These are phyloP conservation scores for Globisporangium middletonii DNA, from an alignment of 352 stramenopile genomes.

Conservation along the genomic window DNA sequence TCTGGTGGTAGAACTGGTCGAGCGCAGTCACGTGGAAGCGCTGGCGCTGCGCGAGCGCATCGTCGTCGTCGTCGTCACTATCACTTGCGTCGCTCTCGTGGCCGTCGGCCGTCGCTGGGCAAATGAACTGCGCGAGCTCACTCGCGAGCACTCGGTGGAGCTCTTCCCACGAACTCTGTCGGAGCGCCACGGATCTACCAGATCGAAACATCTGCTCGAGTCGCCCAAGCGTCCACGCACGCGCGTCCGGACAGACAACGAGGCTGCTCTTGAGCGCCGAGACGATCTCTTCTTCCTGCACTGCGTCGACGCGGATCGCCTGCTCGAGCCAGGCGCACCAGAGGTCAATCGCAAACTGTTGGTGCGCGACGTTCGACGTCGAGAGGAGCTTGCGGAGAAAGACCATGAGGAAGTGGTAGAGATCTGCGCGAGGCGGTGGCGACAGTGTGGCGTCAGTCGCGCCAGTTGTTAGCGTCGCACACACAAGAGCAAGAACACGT, in stretches of 20 bases:
- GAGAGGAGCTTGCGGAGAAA: slow-evolving; percentile 74
- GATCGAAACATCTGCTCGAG: slow-evolving; percentile 31
- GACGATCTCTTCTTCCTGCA: slow-evolving; percentile 67
- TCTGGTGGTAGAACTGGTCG: slow-evolving; percentile 44
- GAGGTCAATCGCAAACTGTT: slow-evolving; percentile 57
- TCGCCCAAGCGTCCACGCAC: slow-evolving; percentile 38
- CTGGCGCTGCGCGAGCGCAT: slow-evolving; percentile 5
- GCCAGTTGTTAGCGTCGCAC: too few species aligned
- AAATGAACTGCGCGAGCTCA: slow-evolving; percentile 37
- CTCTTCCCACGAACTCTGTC: slow-evolving; percentile 33
- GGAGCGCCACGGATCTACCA: slow-evolving; percentile 4
- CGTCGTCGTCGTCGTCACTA: slow-evolving; percentile 20
- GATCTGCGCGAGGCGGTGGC: slow-evolving; percentile 22
- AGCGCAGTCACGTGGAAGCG: slow-evolving; percentile 35
- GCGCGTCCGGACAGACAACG: slow-evolving; percentile 24
- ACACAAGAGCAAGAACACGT: neutral
- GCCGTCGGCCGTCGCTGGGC: slow-evolving; percentile 4
- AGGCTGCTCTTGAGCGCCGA: slow-evolving; percentile 48
- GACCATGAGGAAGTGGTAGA: slow-evolving; percentile 81
- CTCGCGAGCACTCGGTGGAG: slow-evolving; percentile 30
- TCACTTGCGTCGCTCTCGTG: slow-evolving; percentile 13
- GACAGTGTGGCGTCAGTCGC: neutral
- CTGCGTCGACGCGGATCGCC: slow-evolving; percentile 32
- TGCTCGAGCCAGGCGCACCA: slow-evolving; percentile 67
- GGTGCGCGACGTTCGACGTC: slow-evolving; percentile 30